Evolutionary conservation across 177 flowering plant species (phyloP).

Genomic region (Tripterygium wilfordii): DNA sequence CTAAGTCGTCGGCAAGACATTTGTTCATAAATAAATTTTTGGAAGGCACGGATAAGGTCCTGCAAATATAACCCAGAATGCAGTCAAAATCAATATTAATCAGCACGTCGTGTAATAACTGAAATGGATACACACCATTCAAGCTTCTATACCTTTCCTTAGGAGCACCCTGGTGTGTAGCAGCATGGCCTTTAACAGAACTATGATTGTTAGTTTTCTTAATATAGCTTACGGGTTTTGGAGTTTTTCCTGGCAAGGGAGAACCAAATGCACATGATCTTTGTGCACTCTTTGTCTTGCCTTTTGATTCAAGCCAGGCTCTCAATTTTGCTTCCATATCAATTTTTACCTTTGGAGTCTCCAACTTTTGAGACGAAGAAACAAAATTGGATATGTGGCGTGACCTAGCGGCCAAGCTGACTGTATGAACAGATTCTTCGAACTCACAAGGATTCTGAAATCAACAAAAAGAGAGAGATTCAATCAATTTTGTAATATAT

Average conservation of each 20-base stretch:
- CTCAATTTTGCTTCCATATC: constrained; percentile 86
- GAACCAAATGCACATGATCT: constrained; percentile 32
- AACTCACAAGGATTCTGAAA: constrained; percentile 84
- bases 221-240: constrained; percentile 24
- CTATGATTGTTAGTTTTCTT: constrained; percentile 29
- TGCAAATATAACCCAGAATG: too few relatives aligned
- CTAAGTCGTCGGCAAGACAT: constrained; percentile 13
- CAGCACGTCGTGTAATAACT: too few relatives aligned
- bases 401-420: constrained; percentile 91
- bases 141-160: constrained; percentile 38
- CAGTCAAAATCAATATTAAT: too few relatives aligned
- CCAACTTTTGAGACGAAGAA: constrained; percentile 48
- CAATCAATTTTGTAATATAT: too few relatives aligned
- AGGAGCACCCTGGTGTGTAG: constrained; percentile 11
- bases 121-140: too few relatives aligned
- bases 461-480: background rate
- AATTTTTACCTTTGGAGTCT: constrained; percentile 53
- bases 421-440: constrained; percentile 83
- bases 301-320: constrained; percentile 93
- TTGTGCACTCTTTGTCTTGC: constrained; percentile 60
- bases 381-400: constrained; percentile 62
- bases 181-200: constrained; percentile 26
- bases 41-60: constrained; percentile 16
- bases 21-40: constrained; percentile 34
- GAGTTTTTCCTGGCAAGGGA: constrained; percentile 44